These are phyloP conservation scores for Arthrobotrys entomopaga DNA, from an alignment of 2,329 filamentous ascomycete species.

Conservation along the genomic window DNA sequence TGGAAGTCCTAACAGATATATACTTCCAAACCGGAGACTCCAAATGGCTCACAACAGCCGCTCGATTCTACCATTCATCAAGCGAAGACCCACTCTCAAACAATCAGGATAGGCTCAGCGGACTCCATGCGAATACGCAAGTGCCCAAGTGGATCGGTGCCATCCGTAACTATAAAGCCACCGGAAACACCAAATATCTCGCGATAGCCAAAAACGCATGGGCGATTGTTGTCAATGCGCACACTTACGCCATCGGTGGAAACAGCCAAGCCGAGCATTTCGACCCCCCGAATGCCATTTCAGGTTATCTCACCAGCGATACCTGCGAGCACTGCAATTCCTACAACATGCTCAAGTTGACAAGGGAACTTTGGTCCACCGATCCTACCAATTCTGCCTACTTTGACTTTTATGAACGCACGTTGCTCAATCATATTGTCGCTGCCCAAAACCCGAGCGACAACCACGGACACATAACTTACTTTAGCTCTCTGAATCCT, in stretches of 20 bases:
- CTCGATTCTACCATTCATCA: conserved; percentile 66
- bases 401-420: conserved; percentile 68
- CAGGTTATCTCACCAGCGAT: conserved; percentile 64
- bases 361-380: conserved; percentile 66
- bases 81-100: conserved; percentile 65
- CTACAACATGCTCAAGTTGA: conserved; percentile 70
- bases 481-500: conserved; percentile 67
- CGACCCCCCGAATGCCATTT: conserved; percentile 64
- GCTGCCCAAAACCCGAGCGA: conserved; percentile 65
- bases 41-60: conserved; percentile 65
- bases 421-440: conserved; percentile 67
- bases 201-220: conserved; percentile 67
- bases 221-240: conserved; percentile 64
- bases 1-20: conserved; percentile 66
- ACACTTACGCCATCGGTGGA: conserved; percentile 68
- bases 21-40: conserved; percentile 65
- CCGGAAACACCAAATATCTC: conserved; percentile 64
- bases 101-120: conserved; percentile 65
- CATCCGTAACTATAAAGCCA: conserved; percentile 65
- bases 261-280: conserved; percentile 69
- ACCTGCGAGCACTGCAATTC: conserved; percentile 68
- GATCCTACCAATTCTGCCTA: conserved; percentile 64
- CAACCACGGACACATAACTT: conserved; percentile 67
- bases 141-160: conserved; percentile 69
- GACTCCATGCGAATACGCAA: conserved; percentile 68